Evolutionary conservation across 495 filamentous ascomycete genomes (phyloP).

Genomic region (Pyrenula aspistea): DNA sequence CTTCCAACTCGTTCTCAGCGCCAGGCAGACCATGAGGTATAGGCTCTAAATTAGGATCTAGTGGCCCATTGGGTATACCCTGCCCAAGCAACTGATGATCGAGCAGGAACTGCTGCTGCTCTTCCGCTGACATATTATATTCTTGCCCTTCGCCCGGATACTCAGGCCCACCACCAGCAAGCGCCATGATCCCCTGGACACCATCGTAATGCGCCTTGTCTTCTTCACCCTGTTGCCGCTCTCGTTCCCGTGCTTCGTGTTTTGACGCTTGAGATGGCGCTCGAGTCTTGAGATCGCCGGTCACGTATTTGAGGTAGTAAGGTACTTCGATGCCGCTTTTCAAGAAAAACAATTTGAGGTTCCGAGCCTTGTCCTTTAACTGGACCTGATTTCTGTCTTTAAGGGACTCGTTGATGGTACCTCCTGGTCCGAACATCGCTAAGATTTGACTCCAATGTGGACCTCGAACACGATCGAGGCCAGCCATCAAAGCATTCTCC

Average conservation of each 20-base stretch:
- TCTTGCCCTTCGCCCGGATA: neutral
- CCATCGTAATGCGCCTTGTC: slow-evolving; percentile 62
- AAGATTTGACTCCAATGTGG: slow-evolving; percentile 96
- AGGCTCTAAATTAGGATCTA: neutral
- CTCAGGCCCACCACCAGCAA: slow-evolving; percentile 24
- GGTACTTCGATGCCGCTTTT: slow-evolving; percentile 91
- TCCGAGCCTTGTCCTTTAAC: slow-evolving; percentile 89
- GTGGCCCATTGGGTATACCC: neutral
- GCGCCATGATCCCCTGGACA: slow-evolving; percentile 55
- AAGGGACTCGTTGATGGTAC: slow-evolving; percentile 70
- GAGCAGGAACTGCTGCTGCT: neutral
- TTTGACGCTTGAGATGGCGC: slow-evolving; percentile 72
- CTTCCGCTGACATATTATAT: neutral
- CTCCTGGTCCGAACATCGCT: slow-evolving; percentile 72
- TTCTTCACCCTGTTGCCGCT: slow-evolving; percentile 52
- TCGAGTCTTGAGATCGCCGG: slow-evolving; percentile 87
- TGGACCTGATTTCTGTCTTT: slow-evolving; percentile 94
- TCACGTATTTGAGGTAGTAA: slow-evolving; percentile 81
- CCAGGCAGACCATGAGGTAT: neutral
- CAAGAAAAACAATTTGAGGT: slow-evolving; percentile 89
- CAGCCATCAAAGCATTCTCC: slow-evolving; percentile 85
- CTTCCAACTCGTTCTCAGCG: neutral
- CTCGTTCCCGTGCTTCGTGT: slow-evolving; percentile 64
- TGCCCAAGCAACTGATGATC: neutral
- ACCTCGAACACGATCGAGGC: slow-evolving; percentile 80